Evolutionary conservation across 2,329 filamentous ascomycete genomes (phyloP), one percentile per base, ranked within the genome.

Genomic region (Cadophora sp.): DNA sequence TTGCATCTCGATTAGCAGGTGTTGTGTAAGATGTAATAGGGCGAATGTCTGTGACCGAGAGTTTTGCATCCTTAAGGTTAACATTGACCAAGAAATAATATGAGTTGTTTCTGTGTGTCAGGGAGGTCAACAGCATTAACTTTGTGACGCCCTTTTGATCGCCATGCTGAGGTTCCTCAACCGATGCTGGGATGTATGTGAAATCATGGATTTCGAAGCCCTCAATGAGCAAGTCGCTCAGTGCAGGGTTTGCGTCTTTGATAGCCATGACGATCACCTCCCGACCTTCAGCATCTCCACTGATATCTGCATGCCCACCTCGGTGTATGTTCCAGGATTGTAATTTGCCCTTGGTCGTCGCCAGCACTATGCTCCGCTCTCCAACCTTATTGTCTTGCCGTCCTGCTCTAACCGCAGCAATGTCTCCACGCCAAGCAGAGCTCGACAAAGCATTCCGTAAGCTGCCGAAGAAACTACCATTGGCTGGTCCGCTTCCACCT

Each of bases 301-400:
- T 86, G 59, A 93, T 85, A 53, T 92, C 89, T 76, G 94, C 90
- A 73, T 94, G 92, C 40, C 94, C 94, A 69, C 92, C 92, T 79
- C 95, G 93, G 76, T 95, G 93, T 53, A 97, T 85, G 76, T 91
- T 92, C 96, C 96, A 99, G 8, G 91, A 86, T 74, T 97, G 91
- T 29, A 99, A 81, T 67, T 90, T 87, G 31, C 92, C 95, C 74
- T 91, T 91, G 64, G 89, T 86, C 1, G 94, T 96, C 16, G 91
- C 89, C 46, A 94, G 89, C 58, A 97, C 87, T 40, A 97, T 85
- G 73, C 94, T 93, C 77, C 94, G 90, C 79, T 97, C 94, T 27
- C 94, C 94, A 71, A 93, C 89, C 67, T 89, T 88, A 43, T 89
- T 88, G 46, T 86, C 84, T 11, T 91, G 89, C 63, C 87, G 85